These are phyloP conservation scores for Metschnikowia dekortorum DNA, from an alignment of 805 yeast species.

Conservation along the genomic window DNA sequence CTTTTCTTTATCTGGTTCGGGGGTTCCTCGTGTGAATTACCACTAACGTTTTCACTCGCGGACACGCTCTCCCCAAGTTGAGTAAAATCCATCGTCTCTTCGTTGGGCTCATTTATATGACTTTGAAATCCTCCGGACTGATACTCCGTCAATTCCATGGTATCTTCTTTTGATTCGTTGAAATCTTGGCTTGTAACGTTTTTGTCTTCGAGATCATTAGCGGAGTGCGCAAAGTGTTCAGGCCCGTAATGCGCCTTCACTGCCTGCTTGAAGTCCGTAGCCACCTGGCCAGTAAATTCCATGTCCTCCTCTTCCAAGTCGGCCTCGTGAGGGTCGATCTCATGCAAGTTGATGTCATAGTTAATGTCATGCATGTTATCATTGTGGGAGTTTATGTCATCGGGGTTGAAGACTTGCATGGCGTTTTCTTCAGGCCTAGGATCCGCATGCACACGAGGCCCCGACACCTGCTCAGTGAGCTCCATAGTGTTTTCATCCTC, in stretches of 20 bases:
- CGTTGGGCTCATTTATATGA: constrained; percentile 1
- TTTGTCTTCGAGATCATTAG: background rate
- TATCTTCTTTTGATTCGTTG: background rate
- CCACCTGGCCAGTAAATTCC: constrained; percentile 13
- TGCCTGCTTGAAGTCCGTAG: background rate
- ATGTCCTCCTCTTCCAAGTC: constrained; percentile 9
- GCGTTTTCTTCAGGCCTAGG: background rate
- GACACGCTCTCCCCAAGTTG: background rate
- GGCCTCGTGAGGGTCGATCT: too few relatives aligned
- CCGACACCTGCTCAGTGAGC: constrained; percentile 19
- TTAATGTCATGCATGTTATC: too few relatives aligned
- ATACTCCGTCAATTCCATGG: constrained; percentile 11
- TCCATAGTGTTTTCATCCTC: constrained; percentile 28
- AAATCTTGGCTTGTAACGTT: background rate
- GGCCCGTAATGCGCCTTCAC: too few relatives aligned
- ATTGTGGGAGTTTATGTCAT: background rate
- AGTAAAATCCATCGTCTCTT: constrained; percentile 15
- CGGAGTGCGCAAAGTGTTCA: background rate
- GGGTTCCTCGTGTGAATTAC: background rate
- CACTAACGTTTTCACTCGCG: background rate
- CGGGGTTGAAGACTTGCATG: background rate
- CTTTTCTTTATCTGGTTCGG: too few relatives aligned
- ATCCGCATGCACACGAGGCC: background rate
- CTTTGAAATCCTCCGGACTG: background rate
- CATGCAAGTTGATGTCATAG: background rate